Evolutionary conservation across 306 rosid genomes (phyloP).

Genomic region (Ormosia semicastrata): DNA sequence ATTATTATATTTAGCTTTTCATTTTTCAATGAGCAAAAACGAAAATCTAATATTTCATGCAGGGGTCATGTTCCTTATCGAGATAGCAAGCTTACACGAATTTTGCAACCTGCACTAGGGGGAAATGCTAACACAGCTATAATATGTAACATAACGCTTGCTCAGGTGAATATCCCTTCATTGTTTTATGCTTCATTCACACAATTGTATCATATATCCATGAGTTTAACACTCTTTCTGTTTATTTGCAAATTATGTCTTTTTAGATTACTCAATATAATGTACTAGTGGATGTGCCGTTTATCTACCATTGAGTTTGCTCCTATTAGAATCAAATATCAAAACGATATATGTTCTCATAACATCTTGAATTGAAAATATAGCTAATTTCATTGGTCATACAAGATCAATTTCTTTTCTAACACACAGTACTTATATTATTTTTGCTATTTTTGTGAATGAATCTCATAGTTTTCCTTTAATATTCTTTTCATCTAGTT

Average conservation of each 20-base stretch:
- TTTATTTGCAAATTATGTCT: neutral
- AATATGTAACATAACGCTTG: constrained; percentile 93
- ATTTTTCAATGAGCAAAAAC: constrained; percentile 10
- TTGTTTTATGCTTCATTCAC: neutral
- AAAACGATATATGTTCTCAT: neutral
- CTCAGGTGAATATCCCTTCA: constrained; percentile 53
- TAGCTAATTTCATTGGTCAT: neutral
- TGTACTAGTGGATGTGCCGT: neutral
- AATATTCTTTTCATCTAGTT: constrained; percentile 23
- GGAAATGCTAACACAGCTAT: constrained; percentile 98
- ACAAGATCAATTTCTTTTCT: constrained; percentile 12
- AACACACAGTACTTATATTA: neutral
- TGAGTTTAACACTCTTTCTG: neutral
- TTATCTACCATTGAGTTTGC: neutral
- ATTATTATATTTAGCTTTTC: constrained; percentile 8
- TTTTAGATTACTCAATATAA: constrained; percentile 4
- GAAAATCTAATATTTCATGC: constrained; percentile 34
- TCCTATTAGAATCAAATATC: neutral
- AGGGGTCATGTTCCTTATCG: constrained; percentile 98
- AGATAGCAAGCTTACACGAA: constrained; percentile 96
- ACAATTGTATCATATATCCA: neutral
- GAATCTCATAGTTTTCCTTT: neutral
- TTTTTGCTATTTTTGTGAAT: neutral
- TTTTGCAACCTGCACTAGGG: constrained; percentile 93
- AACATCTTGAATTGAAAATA: neutral